Base-by-base conservation (phyloP, 352 stramenopile species). In the Phytopythium delawarense region DNA sequence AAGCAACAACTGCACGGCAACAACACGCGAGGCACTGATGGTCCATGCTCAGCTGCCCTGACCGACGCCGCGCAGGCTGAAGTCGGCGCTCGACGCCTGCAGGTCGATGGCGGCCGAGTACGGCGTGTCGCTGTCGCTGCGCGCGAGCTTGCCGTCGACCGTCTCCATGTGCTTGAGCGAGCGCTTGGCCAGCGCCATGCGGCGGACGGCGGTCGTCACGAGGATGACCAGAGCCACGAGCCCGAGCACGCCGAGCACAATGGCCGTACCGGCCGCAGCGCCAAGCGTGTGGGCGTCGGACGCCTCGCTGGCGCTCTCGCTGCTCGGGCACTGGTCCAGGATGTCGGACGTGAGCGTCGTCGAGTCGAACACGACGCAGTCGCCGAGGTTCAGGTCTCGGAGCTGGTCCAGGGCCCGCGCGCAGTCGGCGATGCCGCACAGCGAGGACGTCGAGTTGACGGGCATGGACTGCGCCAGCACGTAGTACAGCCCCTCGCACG, bases 331-430 rank as follows among this genome's bases (percentile, higher is more conserved):
- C 39, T 73, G 67, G 50, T 70, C 63, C 37, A 73, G 51, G 39
- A 70, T 70, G 56, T 73, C 67, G 1, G 63, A 65, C 0, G 63
- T 67, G 48, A 73, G 59, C 1, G 44, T 65, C 32, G 63, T 73
- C n/a, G 53, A 53, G 40, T 42, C 63, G 49, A 73, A 73, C 12
- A 73, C 55, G 59, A 73, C 63, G 66, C 66, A 73, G 63, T 73
- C 66, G 40, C 66, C 66, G 42, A 70, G n/a, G 42, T 64, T 51
- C 39, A 73, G 68, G 0, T 35, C 51, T 63, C 25, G 48, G 35
- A 64, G 20, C 59, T 59, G 25, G 60, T 40, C 62, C 44, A 70
- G 15, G 25, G 66, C 67, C 42, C 37, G 35, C 32, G 63, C 55
- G 37, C 67, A 70, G 63, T 70, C 66, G 21, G 46, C 45, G 54